These are phyloP conservation scores for Bondarzewia mesenterica DNA, from an alignment of 1,284 basidiomycete species.

Conservation along the genomic window DNA sequence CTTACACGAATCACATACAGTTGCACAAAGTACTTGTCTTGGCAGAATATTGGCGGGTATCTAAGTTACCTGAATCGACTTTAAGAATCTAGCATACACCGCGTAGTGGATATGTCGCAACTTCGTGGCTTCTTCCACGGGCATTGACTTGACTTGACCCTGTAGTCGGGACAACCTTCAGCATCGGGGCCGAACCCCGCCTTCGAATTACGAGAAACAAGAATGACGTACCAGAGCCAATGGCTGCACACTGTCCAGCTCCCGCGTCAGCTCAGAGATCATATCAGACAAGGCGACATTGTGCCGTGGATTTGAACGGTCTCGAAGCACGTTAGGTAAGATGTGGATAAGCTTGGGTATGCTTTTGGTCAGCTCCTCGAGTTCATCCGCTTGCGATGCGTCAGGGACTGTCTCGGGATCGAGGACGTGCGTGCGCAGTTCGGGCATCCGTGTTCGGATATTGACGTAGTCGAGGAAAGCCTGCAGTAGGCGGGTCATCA, in stretches of 20 bases:
- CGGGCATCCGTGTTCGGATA: constrained; percentile 53
- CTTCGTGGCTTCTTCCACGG: constrained; percentile 40
- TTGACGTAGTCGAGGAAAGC: constrained; percentile 63
- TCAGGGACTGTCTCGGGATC: constrained; percentile 37
- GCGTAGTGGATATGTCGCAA: constrained; percentile 45
- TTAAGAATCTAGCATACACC: constrained; percentile 37
- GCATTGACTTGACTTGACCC: constrained; percentile 30
- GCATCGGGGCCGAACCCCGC: neutral
- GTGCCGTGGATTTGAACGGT: constrained; percentile 51
- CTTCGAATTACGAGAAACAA: constrained; percentile 9
- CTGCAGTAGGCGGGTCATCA: constrained; percentile 30
- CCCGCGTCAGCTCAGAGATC: constrained; percentile 52
- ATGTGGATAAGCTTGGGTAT: constrained; percentile 64
- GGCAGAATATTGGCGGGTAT: neutral
- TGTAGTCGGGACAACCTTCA: constrained; percentile 13
- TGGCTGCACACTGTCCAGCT: constrained; percentile 53
- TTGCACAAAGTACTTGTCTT: neutral
- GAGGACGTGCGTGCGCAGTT: constrained; percentile 40
- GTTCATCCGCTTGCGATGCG: constrained; percentile 38
- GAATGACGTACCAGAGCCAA: constrained; percentile 45
- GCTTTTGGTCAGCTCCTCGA: constrained; percentile 50
- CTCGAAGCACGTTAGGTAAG: constrained; percentile 60
- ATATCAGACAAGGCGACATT: constrained; percentile 68
- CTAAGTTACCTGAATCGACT: constrained; percentile 10
- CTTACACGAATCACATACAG: neutral